phyloP scores from a whole-genome alignment of 176 grass and related monocot species.

The Lolium multiflorum region DNA sequence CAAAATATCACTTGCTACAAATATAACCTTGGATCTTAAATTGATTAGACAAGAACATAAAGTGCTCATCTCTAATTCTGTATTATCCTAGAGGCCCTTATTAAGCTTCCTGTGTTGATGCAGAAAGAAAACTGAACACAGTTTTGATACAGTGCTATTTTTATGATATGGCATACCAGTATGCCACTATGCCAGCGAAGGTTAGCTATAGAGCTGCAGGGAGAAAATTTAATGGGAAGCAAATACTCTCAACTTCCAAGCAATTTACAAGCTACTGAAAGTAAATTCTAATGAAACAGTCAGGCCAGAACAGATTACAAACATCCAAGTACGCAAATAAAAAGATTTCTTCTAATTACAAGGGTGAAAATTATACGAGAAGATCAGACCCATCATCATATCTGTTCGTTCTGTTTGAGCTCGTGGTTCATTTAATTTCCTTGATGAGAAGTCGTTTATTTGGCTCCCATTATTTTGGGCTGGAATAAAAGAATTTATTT shows the following conservation, averaged over 20 bases:
- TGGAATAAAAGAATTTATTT: too few species aligned
- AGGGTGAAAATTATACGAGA: background rate
- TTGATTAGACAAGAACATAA: too few species aligned
- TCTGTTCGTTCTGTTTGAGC: background rate
- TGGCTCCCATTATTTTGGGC: too few species aligned
- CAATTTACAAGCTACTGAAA: background rate
- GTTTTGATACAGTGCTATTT: background rate
- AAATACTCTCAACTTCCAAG: background rate
- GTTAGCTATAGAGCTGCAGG: background rate
- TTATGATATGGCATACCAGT: background rate
- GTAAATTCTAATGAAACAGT: background rate
- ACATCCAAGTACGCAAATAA: background rate
- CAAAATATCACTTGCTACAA: too few species aligned
- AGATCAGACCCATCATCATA: background rate
- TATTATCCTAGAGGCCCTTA: background rate
- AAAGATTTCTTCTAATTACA: slow-evolving; percentile 1
- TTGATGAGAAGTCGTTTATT: too few species aligned
- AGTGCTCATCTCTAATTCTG: background rate
- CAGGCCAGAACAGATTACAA: background rate
- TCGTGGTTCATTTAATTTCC: too few species aligned
- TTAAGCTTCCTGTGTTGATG: background rate
- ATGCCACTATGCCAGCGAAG: background rate
- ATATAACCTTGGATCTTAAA: too few species aligned
- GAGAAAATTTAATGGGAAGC: background rate
- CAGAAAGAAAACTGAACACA: slow-evolving; percentile 19